phyloP scores from a whole-genome alignment of 169 alveolate species.

The Sarcocystis neurona region DNA sequence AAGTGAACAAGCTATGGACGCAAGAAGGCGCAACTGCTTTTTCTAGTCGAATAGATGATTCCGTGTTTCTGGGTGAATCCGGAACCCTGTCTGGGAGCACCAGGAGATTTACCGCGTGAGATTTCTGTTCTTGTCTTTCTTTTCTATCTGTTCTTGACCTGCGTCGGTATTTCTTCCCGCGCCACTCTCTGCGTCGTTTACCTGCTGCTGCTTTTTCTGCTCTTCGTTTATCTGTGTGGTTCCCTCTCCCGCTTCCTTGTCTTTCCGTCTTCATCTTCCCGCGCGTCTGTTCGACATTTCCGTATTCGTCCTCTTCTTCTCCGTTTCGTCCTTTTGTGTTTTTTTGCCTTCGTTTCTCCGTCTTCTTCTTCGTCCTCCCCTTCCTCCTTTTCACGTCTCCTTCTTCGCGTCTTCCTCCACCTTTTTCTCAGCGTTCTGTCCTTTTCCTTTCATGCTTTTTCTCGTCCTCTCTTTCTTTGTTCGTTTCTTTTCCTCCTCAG shows the following conservation, averaged over 20 bases:
- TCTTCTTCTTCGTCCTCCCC: neutral
- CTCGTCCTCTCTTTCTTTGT: neutral
- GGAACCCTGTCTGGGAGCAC: neutral
- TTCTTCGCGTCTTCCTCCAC: neutral
- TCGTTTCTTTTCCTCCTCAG: no score
- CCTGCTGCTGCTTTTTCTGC: neutral
- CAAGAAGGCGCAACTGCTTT: neutral
- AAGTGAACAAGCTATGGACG: no score
- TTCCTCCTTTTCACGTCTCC: neutral
- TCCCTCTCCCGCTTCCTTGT: neutral
- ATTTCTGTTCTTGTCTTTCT: neutral
- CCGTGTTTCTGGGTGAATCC: neutral
- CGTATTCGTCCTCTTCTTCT: constrained; percentile 10
- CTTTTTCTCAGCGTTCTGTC: neutral
- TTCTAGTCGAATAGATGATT: neutral
- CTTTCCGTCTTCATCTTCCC: neutral
- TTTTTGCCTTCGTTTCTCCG: neutral
- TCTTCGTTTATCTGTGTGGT: neutral
- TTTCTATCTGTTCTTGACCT: neutral
- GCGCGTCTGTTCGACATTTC: no score
- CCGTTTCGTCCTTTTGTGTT: neutral
- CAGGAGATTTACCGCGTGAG: neutral
- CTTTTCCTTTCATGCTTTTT: neutral
- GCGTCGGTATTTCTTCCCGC: no score
- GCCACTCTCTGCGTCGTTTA: neutral